These are phyloP conservation scores for Trametes pubescens DNA, from an alignment of 1,284 basidiomycete species.

Conservation along the genomic window DNA sequence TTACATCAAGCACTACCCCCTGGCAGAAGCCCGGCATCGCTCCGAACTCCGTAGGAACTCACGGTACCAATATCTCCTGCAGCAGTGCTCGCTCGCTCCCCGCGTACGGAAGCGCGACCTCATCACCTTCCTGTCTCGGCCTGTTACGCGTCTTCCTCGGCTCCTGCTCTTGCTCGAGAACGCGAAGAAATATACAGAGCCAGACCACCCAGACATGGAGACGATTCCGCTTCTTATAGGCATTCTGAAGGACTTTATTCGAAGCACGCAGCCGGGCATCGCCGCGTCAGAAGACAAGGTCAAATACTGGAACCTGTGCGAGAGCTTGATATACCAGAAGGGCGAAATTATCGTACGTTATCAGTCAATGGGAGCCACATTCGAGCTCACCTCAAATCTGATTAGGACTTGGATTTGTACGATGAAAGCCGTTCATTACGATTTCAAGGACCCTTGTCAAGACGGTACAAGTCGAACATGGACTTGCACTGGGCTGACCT, in stretches of 20 bases:
- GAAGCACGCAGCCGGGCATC: slow-evolving; percentile 85
- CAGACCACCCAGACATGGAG: slow-evolving; percentile 73
- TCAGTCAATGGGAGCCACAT: slow-evolving; percentile 62
- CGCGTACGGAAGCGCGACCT: slow-evolving; percentile 80
- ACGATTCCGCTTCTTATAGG: slow-evolving; percentile 69
- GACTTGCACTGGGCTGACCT: slow-evolving; percentile 74
- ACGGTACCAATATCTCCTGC: slow-evolving; percentile 71
- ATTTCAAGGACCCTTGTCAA: slow-evolving; percentile 64
- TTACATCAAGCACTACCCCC: slow-evolving; percentile 86
- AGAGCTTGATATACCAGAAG: slow-evolving; percentile 74
- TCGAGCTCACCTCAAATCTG: background rate
- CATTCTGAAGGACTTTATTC: slow-evolving; percentile 72
- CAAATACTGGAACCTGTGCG: slow-evolving; percentile 80
- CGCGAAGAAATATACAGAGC: slow-evolving; percentile 67
- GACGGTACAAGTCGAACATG: slow-evolving; percentile 63
- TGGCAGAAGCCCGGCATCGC: slow-evolving; percentile 80
- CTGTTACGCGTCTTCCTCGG: slow-evolving; percentile 83
- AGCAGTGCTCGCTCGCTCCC: slow-evolving; percentile 67
- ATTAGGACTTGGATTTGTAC: slow-evolving; percentile 80
- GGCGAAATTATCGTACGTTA: slow-evolving; percentile 78
- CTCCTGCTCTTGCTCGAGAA: slow-evolving; percentile 78
- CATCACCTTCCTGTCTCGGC: slow-evolving; percentile 81
- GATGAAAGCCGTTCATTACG: slow-evolving; percentile 76
- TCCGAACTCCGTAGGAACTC: slow-evolving; percentile 73
- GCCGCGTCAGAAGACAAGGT: slow-evolving; percentile 85